Percentiles rank a stretch among this genome's conserved stretches.
These are phyloP conservation scores for Teratosphaeria epicoccoides DNA, from an alignment of 2,329 filamentous ascomycete genomes.

Conservation along the genomic window DNA sequence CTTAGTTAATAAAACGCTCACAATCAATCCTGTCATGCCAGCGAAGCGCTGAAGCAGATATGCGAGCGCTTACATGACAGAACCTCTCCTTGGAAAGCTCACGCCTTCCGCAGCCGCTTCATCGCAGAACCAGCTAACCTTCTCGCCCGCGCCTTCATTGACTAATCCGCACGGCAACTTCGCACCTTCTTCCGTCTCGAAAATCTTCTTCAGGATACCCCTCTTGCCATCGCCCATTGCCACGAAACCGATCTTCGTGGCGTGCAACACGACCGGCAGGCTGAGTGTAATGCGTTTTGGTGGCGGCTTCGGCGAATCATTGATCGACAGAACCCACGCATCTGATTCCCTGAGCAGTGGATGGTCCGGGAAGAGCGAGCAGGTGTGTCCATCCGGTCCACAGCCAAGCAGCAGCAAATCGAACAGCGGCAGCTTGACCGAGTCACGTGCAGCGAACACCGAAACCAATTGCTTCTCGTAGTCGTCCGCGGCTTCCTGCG, in stretches of 20 bases:
- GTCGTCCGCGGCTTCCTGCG: conserved; percentile 83
- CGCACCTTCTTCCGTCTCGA: conserved; percentile 62
- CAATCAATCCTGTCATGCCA: neutral
- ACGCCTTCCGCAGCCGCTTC: conserved; percentile 76
- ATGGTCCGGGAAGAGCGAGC: conserved; percentile 88
- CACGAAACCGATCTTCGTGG: conserved; percentile 78
- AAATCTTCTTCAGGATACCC: conserved; percentile 84
- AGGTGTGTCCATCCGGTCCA: conserved; percentile 93
- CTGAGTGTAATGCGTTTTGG: conserved; percentile 84
- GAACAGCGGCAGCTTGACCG: conserved; percentile 88
- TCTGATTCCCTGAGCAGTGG: conserved; percentile 72
- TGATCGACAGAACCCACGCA: conserved; percentile 86
- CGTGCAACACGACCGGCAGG: conserved; percentile 80
- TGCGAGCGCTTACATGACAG: conserved; percentile 25
- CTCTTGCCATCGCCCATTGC: conserved; percentile 84
- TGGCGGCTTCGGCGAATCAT: conserved; percentile 91
- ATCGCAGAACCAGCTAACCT: conserved; percentile 94
- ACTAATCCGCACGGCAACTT: conserved; percentile 77
- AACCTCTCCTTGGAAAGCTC: conserved; percentile 63
- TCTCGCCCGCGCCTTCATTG: conserved; percentile 72
- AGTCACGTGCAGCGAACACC: conserved; percentile 83
- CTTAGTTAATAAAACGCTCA: neutral
- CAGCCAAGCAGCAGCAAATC: conserved; percentile 88
- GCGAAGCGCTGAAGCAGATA: neutral
- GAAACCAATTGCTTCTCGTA: conserved; percentile 83